Evolutionary conservation across 306 rosid genomes (phyloP).

Genomic region (Quercus bicolor): DNA sequence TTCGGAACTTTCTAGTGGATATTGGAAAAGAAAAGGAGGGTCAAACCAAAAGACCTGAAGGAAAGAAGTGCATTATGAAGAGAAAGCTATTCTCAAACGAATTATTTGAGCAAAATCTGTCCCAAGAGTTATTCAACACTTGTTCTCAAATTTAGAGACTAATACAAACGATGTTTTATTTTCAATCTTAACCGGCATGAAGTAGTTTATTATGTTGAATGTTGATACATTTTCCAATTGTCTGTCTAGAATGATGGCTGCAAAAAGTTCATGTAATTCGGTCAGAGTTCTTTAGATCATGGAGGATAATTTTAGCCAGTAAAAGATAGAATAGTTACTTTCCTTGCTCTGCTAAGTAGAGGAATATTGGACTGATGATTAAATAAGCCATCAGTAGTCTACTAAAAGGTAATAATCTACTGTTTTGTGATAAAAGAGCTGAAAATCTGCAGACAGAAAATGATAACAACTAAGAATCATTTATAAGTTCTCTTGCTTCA

Average conservation of each 20-base stretch:
- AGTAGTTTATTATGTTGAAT: constrained; percentile 26
- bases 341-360: neutral
- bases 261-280: constrained; percentile 5
- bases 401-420: neutral
- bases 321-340: neutral
- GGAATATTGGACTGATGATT: no score
- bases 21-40: constrained; percentile 87
- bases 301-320: constrained; percentile 6
- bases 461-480: no score
- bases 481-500: no score
- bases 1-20: constrained; percentile 83
- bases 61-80: constrained; percentile 70
- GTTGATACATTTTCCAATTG: constrained; percentile 12
- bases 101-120: constrained; percentile 70
- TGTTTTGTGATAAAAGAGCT: neutral
- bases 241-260: constrained; percentile 20
- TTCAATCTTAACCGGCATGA: constrained; percentile 4
- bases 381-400: no score
- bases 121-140: constrained; percentile 34
- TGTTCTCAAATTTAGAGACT: neutral
- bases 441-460: no score
- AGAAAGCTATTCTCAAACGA: constrained; percentile 84
- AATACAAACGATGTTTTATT: constrained; percentile 9
- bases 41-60: constrained; percentile 63
- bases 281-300: constrained; percentile 2